Percentiles rank a stretch among this genome's conserved stretches.
phyloP scores from a whole-genome alignment of 192 early-diverging fungal genomes.

The Linnemannia exigua region DNA sequence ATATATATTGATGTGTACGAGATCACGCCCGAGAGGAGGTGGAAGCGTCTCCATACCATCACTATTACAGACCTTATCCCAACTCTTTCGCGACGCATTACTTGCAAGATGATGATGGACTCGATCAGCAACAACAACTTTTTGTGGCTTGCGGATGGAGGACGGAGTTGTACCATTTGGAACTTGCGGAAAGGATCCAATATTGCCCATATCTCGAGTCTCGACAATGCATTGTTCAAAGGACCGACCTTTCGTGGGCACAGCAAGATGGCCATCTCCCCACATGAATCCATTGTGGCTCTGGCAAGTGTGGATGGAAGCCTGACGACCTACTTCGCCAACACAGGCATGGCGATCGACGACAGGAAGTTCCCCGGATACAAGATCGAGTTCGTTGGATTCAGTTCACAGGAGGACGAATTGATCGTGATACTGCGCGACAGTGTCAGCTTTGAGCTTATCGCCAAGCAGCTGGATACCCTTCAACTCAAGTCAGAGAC shows the following conservation, averaged over 20 bases:
- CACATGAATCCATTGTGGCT: conserved; percentile 56
- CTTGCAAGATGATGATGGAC: conserved; percentile 58
- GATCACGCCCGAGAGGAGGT: conserved; percentile 35
- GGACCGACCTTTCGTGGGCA: conserved; percentile 47
- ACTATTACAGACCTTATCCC: conserved; percentile 36
- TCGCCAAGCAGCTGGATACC: conserved; percentile 36
- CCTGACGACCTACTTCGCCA: conserved; percentile 50
- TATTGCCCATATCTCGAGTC: conserved; percentile 51
- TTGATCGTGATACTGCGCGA: conserved; percentile 40
- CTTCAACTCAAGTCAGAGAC: conserved; percentile 45
- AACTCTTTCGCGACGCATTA: conserved; percentile 47
- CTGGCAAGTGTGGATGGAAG: conserved; percentile 53
- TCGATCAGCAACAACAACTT: conserved; percentile 43
- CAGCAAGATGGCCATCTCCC: conserved; percentile 55
- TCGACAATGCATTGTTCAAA: conserved; percentile 50
- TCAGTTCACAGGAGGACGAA: conserved; percentile 44
- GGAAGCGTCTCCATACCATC: conserved; percentile 43
- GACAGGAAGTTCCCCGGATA: conserved; percentile 49
- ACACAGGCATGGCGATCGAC: conserved; percentile 57
- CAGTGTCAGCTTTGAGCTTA: conserved; percentile 35
- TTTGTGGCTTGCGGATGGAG: conserved; percentile 54
- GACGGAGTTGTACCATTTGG: conserved; percentile 53
- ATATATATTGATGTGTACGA: conserved; percentile 41
- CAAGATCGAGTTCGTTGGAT: conserved; percentile 49
- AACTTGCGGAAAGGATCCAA: conserved; percentile 47